These are phyloP conservation scores for Colletotrichum lupini DNA, from an alignment of 2,329 filamentous ascomycete genomes.

Conservation along the genomic window DNA sequence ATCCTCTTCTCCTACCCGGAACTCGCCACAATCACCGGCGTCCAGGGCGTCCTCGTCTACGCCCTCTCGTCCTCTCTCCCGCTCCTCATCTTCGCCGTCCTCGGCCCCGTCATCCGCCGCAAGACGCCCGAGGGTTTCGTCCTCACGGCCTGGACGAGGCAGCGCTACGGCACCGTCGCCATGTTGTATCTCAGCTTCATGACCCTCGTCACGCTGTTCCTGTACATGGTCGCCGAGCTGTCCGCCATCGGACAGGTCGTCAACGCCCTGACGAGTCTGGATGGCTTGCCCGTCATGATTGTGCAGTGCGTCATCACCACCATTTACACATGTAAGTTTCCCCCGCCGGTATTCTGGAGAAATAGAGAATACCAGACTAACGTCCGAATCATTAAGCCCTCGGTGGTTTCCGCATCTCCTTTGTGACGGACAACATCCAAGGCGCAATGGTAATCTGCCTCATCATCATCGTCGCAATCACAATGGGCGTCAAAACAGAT, in stretches of 20 bases:
- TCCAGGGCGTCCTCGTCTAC: constrained; percentile 84
- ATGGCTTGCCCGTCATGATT: constrained; percentile 80
- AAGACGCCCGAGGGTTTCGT: constrained; percentile 89
- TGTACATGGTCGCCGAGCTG: constrained; percentile 89
- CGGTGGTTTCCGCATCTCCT: constrained; percentile 86
- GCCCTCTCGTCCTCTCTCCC: constrained; percentile 78
- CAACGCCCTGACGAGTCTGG: constrained; percentile 77
- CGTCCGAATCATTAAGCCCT: constrained; percentile 57
- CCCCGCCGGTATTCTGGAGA: too few species aligned
- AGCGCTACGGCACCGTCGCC: constrained; percentile 77
- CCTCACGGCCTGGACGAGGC: constrained; percentile 84
- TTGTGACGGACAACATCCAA: constrained; percentile 85
- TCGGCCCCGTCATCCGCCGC: constrained; percentile 81
- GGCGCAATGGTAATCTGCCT: constrained; percentile 81
- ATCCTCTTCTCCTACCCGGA: constrained; percentile 87
- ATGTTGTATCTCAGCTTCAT: constrained; percentile 81
- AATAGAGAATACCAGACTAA: too few species aligned
- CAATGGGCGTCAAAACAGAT: constrained; percentile 80
- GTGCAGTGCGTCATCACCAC: constrained; percentile 83
- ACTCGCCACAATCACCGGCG: constrained; percentile 80
- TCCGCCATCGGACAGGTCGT: constrained; percentile 85
- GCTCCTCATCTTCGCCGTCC: constrained; percentile 77
- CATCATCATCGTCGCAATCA: constrained; percentile 80
- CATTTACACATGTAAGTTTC: constrained; percentile 78
- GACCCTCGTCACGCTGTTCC: constrained; percentile 83